Evolutionary conservation across 768 basidiomycete genomes (phyloP).

Genomic region (Termitomyces sp.): DNA sequence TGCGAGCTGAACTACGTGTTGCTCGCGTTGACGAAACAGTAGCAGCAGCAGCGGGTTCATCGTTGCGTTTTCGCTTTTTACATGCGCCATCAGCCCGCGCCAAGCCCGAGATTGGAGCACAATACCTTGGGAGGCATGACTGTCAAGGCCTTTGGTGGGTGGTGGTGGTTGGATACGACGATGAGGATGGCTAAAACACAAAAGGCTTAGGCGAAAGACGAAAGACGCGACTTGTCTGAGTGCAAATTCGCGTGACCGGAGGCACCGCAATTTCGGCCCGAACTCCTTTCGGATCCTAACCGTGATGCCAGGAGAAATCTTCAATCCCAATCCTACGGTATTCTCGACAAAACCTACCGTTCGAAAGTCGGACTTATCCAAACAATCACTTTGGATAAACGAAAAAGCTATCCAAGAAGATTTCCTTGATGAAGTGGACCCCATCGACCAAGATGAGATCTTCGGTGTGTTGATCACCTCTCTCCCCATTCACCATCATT

Average conservation of each 20-base stretch:
- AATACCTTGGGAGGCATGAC: slow-evolving; percentile 39
- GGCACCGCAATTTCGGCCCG: slow-evolving; percentile 14
- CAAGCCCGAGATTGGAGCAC: background rate
- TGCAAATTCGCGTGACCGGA: slow-evolving; percentile 27
- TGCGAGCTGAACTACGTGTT: slow-evolving; percentile 45
- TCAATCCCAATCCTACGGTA: slow-evolving; percentile 90
- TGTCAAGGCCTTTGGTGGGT: slow-evolving; percentile 6
- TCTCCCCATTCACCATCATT: background rate
- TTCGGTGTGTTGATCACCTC: slow-evolving; percentile 56
- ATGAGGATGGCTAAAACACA: background rate
- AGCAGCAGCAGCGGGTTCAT: slow-evolving; percentile 32
- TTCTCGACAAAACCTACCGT: slow-evolving; percentile 54
- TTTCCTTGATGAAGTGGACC: slow-evolving; percentile 56
- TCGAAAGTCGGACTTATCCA: slow-evolving; percentile 38
- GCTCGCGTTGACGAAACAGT: slow-evolving; percentile 38
- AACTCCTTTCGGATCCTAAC: slow-evolving; percentile 12
- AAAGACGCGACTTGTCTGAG: slow-evolving; percentile 17
- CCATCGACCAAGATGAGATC: slow-evolving; percentile 89
- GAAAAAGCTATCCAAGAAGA: slow-evolving; percentile 43
- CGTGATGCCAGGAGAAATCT: slow-evolving; percentile 56
- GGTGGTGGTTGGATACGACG: background rate
- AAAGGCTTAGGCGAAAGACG: slow-evolving; percentile 1
- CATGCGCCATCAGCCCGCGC: background rate
- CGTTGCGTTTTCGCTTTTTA: slow-evolving; percentile 58
- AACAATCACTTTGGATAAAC: slow-evolving; percentile 63